These are phyloP conservation scores for Hypomyces rosellus DNA, from an alignment of 2,329 filamentous ascomycete species.

Conservation along the genomic window DNA sequence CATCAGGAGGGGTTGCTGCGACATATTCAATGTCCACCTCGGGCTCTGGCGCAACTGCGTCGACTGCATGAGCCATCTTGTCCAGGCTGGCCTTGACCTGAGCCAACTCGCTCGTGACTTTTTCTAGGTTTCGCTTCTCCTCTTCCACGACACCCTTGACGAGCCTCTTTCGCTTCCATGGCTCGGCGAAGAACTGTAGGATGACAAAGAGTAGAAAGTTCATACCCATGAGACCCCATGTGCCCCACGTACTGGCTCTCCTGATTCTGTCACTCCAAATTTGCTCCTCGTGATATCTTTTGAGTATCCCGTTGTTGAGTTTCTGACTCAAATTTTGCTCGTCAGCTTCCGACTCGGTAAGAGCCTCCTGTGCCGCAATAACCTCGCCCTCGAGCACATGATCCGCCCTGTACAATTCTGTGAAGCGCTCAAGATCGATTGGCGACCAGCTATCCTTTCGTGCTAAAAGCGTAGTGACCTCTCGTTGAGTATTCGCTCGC, in stretches of 20 bases:
- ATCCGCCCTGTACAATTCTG: constrained; percentile 81
- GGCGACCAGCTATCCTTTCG: constrained; percentile 91
- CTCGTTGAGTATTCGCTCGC: constrained; percentile 84
- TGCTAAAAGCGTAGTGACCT: constrained; percentile 89
- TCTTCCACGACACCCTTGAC: constrained; percentile 79
- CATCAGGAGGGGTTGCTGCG: background rate
- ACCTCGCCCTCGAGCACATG: constrained; percentile 90
- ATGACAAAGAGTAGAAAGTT: constrained; percentile 86
- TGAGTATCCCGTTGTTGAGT: constrained; percentile 76
- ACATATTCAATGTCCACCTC: background rate
- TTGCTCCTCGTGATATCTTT: constrained; percentile 96
- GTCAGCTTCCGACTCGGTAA: constrained; percentile 70
- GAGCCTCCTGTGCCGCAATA: constrained; percentile 59
- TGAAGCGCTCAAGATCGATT: constrained; percentile 87
- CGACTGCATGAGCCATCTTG: constrained; percentile 18
- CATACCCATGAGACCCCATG: constrained; percentile 95
- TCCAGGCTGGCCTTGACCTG: constrained; percentile 25
- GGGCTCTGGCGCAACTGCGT: background rate
- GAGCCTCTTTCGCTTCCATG: constrained; percentile 76
- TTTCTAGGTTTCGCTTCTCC: constrained; percentile 53
- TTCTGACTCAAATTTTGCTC: constrained; percentile 71
- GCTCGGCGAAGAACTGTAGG: constrained; percentile 84
- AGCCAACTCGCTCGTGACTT: constrained; percentile 39
- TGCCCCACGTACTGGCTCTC: constrained; percentile 95
- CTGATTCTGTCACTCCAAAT: constrained; percentile 98